Conservation (phyloP, 371 early-diverging fungal genomes). For the Thermomucor indicae-seudaticae region DNA sequence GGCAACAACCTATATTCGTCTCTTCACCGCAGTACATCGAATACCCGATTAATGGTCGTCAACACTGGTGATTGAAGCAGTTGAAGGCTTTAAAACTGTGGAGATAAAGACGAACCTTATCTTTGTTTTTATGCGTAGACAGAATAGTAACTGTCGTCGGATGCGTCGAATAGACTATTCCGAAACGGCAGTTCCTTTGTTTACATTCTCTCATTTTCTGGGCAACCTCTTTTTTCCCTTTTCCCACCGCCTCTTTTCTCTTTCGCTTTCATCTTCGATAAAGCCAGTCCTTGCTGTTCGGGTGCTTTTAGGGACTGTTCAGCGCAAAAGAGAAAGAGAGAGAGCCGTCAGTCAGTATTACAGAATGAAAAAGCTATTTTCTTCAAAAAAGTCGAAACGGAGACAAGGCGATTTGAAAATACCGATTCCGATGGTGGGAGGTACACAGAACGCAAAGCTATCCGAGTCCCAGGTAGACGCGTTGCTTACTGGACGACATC, state of each 20-base stretch:
- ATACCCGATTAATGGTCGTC: too few species aligned
- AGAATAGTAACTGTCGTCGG: too few species aligned
- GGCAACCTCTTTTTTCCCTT: background rate
- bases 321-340: too few species aligned
- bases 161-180: too few species aligned
- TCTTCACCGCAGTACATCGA: too few species aligned
- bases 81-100: too few species aligned
- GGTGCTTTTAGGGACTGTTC: too few species aligned
- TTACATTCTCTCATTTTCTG: background rate
- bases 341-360: too few species aligned
- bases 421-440: conserved; percentile 11
- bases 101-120: background rate
- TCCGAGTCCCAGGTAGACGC: conserved; percentile 3
- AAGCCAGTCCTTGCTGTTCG: background rate
- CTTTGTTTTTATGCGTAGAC: background rate
- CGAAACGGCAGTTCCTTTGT: conserved; percentile 1
- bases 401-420: conserved; percentile 9
- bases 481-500: conserved; percentile 3
- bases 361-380: conserved; percentile 4
- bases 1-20: too few species aligned
- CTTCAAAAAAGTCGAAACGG: conserved; percentile 6
- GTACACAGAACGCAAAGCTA: conserved; percentile 8
- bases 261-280: background rate
- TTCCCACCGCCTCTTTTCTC: background rate
- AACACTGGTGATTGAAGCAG: too few species aligned